Evolutionary conservation across 1,284 basidiomycete species (phyloP), one percentile per base, ranked within the genome.

Genomic region (Apiotrichum porosum): DNA sequence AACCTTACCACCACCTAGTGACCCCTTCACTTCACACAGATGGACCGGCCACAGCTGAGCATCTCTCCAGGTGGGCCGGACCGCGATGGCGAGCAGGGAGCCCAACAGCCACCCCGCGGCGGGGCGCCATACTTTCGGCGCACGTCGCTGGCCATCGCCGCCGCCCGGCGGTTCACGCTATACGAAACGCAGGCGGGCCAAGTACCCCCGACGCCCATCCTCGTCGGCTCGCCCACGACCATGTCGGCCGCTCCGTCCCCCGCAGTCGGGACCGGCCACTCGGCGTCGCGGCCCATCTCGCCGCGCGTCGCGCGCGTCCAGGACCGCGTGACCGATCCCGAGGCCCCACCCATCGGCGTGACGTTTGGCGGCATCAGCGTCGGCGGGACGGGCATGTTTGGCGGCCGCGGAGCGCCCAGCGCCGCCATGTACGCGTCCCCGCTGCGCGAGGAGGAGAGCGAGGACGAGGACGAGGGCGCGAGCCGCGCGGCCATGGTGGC

Each of bases 101-200:
- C 26, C 26, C 26, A 28, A 28, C 8, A 6, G 8, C 9, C 32
- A 9, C 14, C 32, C 26, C 8, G 26, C 26, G 26, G 8, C 26
- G 26, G 26, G 8, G 26, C 45, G 3, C 21, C 44, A 14, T 28
- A 33, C 31, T 44, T 52, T 34, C 41, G 46, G 22, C 45, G 45
- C 36, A 48, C 42, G 18, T 52, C 51, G 18, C 49, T 61, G 18
- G 58, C 58, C 18, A 49, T 58, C 14, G 47, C 53, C 4, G 56
- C 56, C 13, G 53, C 56, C 8, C 51, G 54, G 17, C 44, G 54
- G 1, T 51, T 57, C 38, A 49, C 53, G 21, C 44, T 49, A 15
- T 34, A 45, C 37, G 37, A 45, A 13, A 28, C 8, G 26, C 26
- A 28, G 26, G 8, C 26, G 26, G 8, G 26, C n/a, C 15, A n/a